phyloP scores from a whole-genome alignment of 441 rosid genomes.

The Mallotus repandus region DNA sequence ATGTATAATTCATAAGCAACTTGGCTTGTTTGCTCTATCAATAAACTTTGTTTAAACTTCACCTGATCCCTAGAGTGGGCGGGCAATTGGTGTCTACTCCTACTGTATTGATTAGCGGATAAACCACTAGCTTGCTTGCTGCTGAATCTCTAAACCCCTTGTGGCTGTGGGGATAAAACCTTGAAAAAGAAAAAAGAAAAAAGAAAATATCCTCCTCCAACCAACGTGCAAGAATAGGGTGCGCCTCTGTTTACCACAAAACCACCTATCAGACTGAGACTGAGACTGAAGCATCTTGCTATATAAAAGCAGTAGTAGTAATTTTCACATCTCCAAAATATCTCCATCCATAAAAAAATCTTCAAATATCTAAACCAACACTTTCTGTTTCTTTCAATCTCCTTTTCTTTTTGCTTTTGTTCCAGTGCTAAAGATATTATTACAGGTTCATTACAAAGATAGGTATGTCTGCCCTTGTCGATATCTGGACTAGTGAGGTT shows the following conservation, averaged over 20 bases:
- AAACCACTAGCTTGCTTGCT: too few species aligned
- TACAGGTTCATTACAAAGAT: background rate
- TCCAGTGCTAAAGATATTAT: background rate
- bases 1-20: too few species aligned
- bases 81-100: too few species aligned
- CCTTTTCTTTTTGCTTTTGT: background rate
- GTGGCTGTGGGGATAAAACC: too few species aligned
- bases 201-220: too few species aligned
- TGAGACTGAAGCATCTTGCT: background rate
- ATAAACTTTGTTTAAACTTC: too few species aligned
- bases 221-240: too few species aligned
- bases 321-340: background rate
- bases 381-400: background rate
- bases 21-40: too few species aligned
- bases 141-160: too few species aligned
- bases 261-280: background rate
- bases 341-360: background rate
- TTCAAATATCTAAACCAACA: background rate
- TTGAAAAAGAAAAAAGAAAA: too few species aligned
- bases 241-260: background rate
- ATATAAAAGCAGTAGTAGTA: background rate
- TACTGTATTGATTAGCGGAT: too few species aligned
- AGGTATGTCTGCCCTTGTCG: constrained; percentile 49
- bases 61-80: too few species aligned
- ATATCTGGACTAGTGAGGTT: constrained; percentile 44